Evolutionary conservation across 1,139 yeast species (phyloP).

Genomic region (Trichomonascaceae sp.): DNA sequence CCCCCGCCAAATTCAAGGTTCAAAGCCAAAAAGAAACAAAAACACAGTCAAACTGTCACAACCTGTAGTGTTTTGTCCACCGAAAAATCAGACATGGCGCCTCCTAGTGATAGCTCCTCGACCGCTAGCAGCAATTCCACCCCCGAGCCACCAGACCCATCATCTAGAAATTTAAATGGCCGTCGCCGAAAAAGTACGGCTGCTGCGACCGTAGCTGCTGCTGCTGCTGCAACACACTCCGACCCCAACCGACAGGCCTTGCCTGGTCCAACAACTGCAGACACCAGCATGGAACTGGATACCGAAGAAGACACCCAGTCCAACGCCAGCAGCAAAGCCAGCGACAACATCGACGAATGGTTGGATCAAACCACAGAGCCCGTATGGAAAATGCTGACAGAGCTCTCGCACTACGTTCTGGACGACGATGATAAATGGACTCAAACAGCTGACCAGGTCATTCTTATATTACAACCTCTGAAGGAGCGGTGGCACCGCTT

Average conservation of each 20-base stretch:
- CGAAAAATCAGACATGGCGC: constrained; percentile 9
- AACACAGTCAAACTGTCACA: too few relatives aligned
- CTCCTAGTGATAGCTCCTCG: not conserved
- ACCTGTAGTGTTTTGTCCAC: constrained; percentile 2
- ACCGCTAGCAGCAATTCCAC: not conserved
- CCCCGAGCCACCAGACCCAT: not conserved
- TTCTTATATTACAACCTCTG: constrained; percentile 8
- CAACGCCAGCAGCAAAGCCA: constrained; percentile 1
- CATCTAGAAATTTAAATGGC: not conserved
- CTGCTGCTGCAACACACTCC: not conserved
- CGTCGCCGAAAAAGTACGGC: not conserved
- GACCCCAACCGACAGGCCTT: not conserved
- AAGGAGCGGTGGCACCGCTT: constrained; percentile 13
- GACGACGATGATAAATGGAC: constrained; percentile 17
- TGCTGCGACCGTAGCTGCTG: not conserved
- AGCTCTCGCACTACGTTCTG: constrained; percentile 8
- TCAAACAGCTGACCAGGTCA: constrained; percentile 12
- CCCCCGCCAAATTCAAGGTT: too few relatives aligned
- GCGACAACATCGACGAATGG: constrained; percentile 4
- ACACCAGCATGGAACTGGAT: constrained; percentile 1
- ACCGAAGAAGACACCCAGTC: constrained; percentile 3
- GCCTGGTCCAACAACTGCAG: not conserved
- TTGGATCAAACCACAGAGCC: constrained; percentile 6
- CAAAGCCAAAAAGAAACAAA: too few relatives aligned
- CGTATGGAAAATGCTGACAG: constrained; percentile 8